These are phyloP conservation scores for Salvia rosmarinus DNA, from an alignment of 257 asterid species.

Conservation along the genomic window DNA sequence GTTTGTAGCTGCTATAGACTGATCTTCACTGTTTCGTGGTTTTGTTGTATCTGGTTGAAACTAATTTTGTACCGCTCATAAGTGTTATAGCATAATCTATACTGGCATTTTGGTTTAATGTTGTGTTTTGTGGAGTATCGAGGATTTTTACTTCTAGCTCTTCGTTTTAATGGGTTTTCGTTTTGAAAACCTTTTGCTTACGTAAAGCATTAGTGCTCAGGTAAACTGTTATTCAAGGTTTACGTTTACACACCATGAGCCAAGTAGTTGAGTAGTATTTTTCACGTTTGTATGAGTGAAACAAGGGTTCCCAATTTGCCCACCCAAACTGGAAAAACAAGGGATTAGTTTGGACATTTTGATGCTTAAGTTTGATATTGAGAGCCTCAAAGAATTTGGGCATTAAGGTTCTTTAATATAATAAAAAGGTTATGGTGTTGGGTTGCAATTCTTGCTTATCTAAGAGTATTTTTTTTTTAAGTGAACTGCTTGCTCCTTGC, in stretches of 20 bases:
- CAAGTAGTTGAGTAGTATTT: not conserved
- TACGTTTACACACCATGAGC: not conserved
- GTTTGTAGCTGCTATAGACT: not conserved
- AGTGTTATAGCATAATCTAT: not conserved
- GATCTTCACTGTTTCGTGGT: constrained; percentile 16
- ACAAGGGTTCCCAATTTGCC: not conserved
- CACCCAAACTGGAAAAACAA: not conserved
- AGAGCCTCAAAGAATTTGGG: not conserved
- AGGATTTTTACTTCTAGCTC: not conserved
- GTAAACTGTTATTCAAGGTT: not conserved
- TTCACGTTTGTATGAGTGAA: not conserved
- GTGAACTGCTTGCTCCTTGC: constrained; percentile 9
- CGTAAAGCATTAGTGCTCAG: not conserved
- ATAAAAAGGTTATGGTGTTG: not conserved
- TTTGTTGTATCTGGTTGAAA: constrained; percentile 22
- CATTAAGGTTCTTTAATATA: not conserved
- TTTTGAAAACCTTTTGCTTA: not conserved
- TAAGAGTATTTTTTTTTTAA: not conserved
- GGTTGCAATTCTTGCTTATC: not conserved
- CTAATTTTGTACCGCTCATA: constrained; percentile 9
- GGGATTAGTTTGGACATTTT: not conserved
- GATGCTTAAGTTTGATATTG: constrained; percentile 7
- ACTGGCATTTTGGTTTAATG: constrained; percentile 12
- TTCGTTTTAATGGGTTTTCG: constrained; percentile 8
- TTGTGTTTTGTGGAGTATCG: not conserved